A percentile compares a stretch with the other conserved stretches of the same genome.
Evolutionary conservation across 2,329 filamentous ascomycete genomes (phyloP).

Genomic region (Amphichorda felina): DNA sequence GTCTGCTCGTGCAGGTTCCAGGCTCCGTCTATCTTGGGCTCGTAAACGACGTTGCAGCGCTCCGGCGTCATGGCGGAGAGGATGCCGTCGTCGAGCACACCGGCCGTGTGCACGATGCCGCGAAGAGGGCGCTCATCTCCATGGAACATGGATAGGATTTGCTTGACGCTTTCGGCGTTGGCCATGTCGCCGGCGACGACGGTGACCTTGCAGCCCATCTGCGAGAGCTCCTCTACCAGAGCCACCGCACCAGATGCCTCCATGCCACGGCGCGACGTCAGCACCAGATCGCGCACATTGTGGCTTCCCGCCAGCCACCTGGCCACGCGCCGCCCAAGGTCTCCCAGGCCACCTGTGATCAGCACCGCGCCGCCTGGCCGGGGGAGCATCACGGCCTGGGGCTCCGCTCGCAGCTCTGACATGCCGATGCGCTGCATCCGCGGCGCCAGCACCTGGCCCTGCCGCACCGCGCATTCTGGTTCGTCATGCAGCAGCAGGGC

Average conservation of each 20-base stretch:
- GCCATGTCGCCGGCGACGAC: conserved; percentile 6
- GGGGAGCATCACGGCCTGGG: conserved; percentile 1
- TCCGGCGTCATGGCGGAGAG: conserved; percentile 17
- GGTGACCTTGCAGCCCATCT: conserved; percentile 5
- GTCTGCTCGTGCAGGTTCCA: conserved; percentile 18
- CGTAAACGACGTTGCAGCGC: conserved; percentile 11
- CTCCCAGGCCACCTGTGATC: conserved; percentile 8
- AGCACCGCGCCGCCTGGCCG: conserved; percentile 7
- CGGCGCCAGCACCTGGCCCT: conserved; percentile 5
- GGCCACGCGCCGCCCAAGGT: conserved; percentile 6
- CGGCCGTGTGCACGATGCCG: conserved; percentile 9
- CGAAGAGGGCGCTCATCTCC: conserved; percentile 4
- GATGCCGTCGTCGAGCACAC: conserved; percentile 6
- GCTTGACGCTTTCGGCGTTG: conserved; percentile 2
- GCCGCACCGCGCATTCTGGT: conserved; percentile 6
- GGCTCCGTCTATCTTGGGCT: conserved; percentile 18
- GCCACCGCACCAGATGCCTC: conserved; percentile 2
- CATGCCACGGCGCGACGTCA: conserved; percentile 7
- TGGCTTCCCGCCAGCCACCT: conserved; percentile 5
- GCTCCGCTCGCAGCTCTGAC: not conserved
- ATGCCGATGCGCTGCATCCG: conserved; percentile 5
- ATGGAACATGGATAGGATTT: conserved; percentile 6
- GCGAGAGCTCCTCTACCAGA: conserved; percentile 5
- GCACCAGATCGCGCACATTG: conserved; percentile 6
- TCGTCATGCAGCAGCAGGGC: conserved; percentile 3